Evolutionary conservation across 306 rosid species (phyloP), one percentile per base, ranked within the genome.

Genomic region (Erythrophleum fordii): DNA sequence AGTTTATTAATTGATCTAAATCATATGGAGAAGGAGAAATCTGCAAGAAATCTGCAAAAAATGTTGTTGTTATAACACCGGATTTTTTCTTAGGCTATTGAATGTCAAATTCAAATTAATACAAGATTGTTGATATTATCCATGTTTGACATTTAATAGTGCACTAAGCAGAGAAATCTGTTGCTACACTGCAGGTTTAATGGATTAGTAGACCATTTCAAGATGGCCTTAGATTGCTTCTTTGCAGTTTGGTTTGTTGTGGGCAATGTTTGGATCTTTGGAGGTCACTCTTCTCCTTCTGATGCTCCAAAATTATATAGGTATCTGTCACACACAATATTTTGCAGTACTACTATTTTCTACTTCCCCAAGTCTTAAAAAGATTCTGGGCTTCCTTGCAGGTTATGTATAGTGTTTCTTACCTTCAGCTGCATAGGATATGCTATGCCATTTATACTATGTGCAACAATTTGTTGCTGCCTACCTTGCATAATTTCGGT

Each of bases 191-290:
- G 46, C 90, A 83, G 90, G 75, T 64, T 81, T 37, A 82, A 78
- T 80, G 79, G 86, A 74, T 62, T 81, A 48, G 88, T 86, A 71
- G 90, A 88, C 80, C 92, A 88, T 84, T 86, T 86, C 86, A 88
- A 88, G 75, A 86, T 88, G 90, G 86, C 83, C 20, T 86, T 88
- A 81, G 89, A 88, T 78, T 88, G 92, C 85, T 88, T 88, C 77
- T 88, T 88, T 48, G 92, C 92, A 1, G 88, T 86, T 34, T 88
- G 92, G 92, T 88, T 88, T 86, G 92, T 88, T 72, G 89, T 88
- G 77, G 92, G 92, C 14, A 88, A 86, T 41, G 89, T 88, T 44
- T 86, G 92, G 92, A 86, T 88, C 52, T 88, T 88, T 62, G 92
- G 88, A 82, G 89, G 89, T 72, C 92, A 88, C 77, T 41, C 89